Percentiles rank a stretch among this genome's conserved stretches.
These are phyloP conservation scores for Alternaria solani DNA, from an alignment of 2,329 filamentous ascomycete species.

Conservation along the genomic window DNA sequence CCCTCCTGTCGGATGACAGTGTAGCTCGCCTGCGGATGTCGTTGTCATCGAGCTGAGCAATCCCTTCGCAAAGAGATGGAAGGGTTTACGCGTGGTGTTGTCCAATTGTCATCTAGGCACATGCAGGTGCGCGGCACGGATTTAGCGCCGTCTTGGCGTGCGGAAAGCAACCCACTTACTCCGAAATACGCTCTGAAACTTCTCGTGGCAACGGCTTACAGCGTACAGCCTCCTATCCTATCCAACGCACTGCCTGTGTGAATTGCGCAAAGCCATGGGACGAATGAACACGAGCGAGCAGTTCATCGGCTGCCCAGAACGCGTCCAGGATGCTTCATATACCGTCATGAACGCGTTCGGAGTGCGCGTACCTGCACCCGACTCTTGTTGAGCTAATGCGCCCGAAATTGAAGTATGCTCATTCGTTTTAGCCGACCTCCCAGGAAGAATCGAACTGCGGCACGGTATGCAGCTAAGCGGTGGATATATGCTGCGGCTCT, in stretches of 20 bases:
- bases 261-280: background rate
- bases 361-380: conserved; percentile 6
- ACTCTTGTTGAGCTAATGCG: background rate
- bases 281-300: background rate
- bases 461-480: conserved; percentile 5
- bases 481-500: background rate
- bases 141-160: background rate
- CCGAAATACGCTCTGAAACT: background rate
- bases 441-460: background rate
- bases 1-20: background rate
- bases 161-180: background rate
- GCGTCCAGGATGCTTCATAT: background rate
- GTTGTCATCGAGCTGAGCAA: background rate
- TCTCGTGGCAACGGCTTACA: background rate
- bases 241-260: background rate
- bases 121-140: background rate
- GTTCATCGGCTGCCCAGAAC: background rate
- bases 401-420: conserved; percentile 3
- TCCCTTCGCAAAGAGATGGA: background rate
- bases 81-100: background rate
- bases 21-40: background rate
- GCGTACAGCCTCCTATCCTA: background rate
- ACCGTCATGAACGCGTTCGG: background rate
- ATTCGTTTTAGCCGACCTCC: background rate
- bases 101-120: background rate